Evolutionary conservation across 2,329 filamentous ascomycete genomes (phyloP).

Genomic region (Teratosphaeria zuluensis): DNA sequence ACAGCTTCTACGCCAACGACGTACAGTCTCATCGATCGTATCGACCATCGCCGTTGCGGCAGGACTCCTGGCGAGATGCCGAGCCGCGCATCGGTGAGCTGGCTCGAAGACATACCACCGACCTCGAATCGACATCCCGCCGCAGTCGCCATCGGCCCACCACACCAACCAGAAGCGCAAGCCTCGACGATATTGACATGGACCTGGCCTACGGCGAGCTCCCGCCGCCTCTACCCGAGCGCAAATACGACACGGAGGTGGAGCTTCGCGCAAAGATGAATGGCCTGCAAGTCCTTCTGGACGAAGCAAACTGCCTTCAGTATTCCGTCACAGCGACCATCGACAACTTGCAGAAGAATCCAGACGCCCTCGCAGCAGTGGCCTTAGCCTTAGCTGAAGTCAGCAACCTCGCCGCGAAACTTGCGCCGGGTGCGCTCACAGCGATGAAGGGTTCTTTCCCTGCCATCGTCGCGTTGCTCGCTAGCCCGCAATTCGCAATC

Average conservation of each 20-base stretch:
- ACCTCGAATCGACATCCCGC: conserved; percentile 9
- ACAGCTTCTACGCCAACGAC: conserved; percentile 38
- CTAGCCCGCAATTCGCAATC: conserved; percentile 89
- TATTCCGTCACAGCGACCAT: conserved; percentile 78
- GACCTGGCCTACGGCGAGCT: conserved; percentile 82
- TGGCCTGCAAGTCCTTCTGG: conserved; percentile 65
- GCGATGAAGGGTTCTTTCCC: conserved; percentile 74
- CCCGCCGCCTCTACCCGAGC: conserved; percentile 54
- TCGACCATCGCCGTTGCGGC: conserved; percentile 21
- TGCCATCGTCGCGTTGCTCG: conserved; percentile 73
- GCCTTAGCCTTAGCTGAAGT: conserved; percentile 88
- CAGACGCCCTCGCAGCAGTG: conserved; percentile 87
- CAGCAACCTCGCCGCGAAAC: conserved; percentile 68
- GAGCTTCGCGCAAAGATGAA: conserved; percentile 60
- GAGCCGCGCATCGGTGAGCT: conserved; percentile 30
- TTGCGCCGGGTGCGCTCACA: conserved; percentile 70
- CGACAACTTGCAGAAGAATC: conserved; percentile 66
- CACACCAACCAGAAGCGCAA: conserved; percentile 26
- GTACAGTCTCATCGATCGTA: conserved; percentile 7
- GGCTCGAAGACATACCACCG: conserved; percentile 34
- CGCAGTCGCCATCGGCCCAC: background rate
- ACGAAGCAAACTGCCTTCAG: conserved; percentile 82
- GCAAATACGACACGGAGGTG: conserved; percentile 40
- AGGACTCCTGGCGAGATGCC: conserved; percentile 16
- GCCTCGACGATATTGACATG: conserved; percentile 62